Evolutionary conservation across 371 early-diverging fungal genomes (phyloP).

Genomic region (Lichtheimia corymbifera): DNA sequence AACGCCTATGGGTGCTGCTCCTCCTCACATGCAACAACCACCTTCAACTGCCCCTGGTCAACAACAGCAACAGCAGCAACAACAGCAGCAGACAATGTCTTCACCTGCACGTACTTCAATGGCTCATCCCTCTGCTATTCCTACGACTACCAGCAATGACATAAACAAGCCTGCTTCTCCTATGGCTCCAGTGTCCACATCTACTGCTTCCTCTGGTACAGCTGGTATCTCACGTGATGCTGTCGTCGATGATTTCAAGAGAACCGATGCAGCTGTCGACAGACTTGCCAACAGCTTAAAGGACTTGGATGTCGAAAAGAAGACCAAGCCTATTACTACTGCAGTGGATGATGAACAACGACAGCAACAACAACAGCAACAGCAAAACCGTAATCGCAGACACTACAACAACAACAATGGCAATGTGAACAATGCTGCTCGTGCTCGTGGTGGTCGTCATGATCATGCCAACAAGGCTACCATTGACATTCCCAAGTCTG

Average conservation of each 20-base stretch:
- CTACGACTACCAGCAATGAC: constrained; percentile 2
- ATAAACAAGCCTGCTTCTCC: constrained; percentile 10
- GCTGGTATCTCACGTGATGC: no score
- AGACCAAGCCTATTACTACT: background rate
- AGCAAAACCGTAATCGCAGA: constrained; percentile 11
- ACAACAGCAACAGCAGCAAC: constrained; percentile 32
- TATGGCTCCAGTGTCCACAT: background rate
- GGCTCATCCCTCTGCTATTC: constrained; percentile 10
- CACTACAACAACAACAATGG: constrained; percentile 4
- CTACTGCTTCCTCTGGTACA: no score
- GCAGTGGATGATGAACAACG: background rate
- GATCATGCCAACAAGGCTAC: background rate
- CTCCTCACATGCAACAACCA: constrained; percentile 15
- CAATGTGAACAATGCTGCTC: background rate
- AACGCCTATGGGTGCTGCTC: constrained; percentile 18
- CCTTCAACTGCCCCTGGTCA: constrained; percentile 17
- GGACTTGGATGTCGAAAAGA: constrained; percentile 10
- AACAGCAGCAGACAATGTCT: constrained; percentile 19
- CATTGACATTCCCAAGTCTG: constrained; percentile 74
- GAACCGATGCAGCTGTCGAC: constrained; percentile 8
- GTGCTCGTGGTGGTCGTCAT: constrained; percentile 3
- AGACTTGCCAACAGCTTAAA: constrained; percentile 3
- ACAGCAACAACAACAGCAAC: constrained; percentile 5
- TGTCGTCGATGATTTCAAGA: background rate
- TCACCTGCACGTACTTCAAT: constrained; percentile 24